Percentiles rank a stretch among this genome's conserved stretches.
phyloP scores from a whole-genome alignment of 768 basidiomycete genomes.

The Holtermanniella nyarrowii region DNA sequence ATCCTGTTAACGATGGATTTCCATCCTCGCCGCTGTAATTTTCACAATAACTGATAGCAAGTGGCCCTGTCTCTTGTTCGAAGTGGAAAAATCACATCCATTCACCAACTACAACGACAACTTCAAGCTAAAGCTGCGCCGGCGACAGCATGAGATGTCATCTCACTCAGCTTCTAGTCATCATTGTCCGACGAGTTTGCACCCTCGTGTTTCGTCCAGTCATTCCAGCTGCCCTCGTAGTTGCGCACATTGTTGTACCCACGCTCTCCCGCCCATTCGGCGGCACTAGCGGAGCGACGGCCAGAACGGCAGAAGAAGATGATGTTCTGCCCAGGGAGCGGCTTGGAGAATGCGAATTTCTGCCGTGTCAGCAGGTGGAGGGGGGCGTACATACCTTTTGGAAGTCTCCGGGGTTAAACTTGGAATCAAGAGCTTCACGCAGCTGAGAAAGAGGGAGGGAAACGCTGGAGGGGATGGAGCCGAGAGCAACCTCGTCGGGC shows the following conservation, averaged over 20 bases:
- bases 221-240: constrained; percentile 79
- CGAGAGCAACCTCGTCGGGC: constrained; percentile 78
- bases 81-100: no score
- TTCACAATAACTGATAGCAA: no score
- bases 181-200: constrained; percentile 27
- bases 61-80: no score
- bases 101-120: no score
- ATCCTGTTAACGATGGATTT: no score
- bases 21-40: no score
- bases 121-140: no score
- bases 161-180: background rate
- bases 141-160: no score
- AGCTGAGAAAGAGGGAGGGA: constrained; percentile 78
- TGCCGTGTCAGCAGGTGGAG: constrained; percentile 3
- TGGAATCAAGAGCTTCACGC: constrained; percentile 54
- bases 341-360: constrained; percentile 42
- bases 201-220: constrained; percentile 56
- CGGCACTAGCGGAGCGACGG: constrained; percentile 66
- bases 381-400: constrained; percentile 19
- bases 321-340: constrained; percentile 52
- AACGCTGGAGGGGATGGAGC: constrained; percentile 84
- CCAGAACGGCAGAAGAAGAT: constrained; percentile 89
- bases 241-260: constrained; percentile 67
- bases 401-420: constrained; percentile 35
- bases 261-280: constrained; percentile 68